Evolutionary conservation across 1,284 basidiomycete genomes (phyloP).

Genomic region (Rhodotorula sp.): DNA sequence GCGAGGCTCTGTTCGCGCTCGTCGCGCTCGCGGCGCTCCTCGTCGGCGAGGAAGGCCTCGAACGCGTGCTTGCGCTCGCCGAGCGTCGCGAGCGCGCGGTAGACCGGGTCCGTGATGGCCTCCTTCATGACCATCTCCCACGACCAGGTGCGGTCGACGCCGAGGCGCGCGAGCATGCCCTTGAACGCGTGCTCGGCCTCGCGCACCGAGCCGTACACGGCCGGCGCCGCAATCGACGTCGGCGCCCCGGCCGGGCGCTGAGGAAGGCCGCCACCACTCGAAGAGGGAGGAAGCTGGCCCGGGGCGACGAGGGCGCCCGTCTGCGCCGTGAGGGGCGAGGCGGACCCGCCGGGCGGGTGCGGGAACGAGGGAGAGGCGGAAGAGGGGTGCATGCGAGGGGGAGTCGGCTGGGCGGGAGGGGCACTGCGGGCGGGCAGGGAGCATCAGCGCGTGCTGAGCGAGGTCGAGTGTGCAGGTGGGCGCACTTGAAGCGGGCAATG

Average conservation of each 20-base stretch:
- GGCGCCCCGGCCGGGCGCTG: constrained; percentile 14
- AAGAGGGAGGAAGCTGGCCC: constrained; percentile 24
- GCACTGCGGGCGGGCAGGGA: background rate
- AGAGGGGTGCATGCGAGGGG: constrained; percentile 12
- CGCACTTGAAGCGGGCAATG: constrained; percentile 18
- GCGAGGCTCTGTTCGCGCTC: constrained; percentile 40
- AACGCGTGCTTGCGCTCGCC: constrained; percentile 90
- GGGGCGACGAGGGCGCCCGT: constrained; percentile 43
- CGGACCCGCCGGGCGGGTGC: constrained; percentile 3
- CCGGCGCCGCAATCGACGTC: constrained; percentile 15
- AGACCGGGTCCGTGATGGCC: constrained; percentile 96
- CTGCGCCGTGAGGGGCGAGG: constrained; percentile 25
- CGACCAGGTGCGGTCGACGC: constrained; percentile 87
- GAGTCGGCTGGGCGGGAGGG: constrained; percentile 5
- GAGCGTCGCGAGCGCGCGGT: constrained; percentile 88
- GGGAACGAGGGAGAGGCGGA: background rate
- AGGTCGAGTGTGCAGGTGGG: background rate
- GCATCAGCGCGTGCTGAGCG: background rate
- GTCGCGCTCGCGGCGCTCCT: constrained; percentile 41
- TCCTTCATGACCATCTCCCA: constrained; percentile 99
- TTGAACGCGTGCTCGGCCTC: constrained; percentile 94
- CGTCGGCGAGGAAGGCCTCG: constrained; percentile 50
- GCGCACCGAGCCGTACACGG: constrained; percentile 78
- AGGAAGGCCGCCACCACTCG: constrained; percentile 7
- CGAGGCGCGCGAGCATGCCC: constrained; percentile 80